These are phyloP conservation scores for Arachis hypogaea DNA, from an alignment of 306 rosid species.

Conservation along the genomic window DNA sequence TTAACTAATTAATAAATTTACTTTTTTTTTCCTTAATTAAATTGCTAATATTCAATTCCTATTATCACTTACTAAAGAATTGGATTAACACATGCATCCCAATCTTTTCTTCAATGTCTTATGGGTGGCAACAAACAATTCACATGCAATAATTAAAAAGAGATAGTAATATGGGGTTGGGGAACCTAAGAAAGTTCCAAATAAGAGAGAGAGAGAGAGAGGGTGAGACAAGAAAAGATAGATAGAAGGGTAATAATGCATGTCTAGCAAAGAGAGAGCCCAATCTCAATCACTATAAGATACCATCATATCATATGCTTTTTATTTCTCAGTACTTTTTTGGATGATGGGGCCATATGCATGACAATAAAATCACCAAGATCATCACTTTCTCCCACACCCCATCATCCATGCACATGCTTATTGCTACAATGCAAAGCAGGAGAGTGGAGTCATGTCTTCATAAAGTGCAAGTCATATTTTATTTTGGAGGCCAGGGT, in stretches of 20 bases:
- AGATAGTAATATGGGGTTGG: slow-evolving; percentile 3
- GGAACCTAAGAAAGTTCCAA: slow-evolving; percentile 43
- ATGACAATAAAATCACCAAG: slow-evolving; percentile 49
- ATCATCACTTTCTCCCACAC: slow-evolving; percentile 55
- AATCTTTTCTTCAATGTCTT: too few relatives aligned
- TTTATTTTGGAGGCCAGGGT: background rate
- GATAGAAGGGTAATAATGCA: slow-evolving; percentile 73
- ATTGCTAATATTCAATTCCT: too few relatives aligned
- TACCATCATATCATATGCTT: slow-evolving; percentile 58
- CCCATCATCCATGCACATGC: slow-evolving; percentile 89
- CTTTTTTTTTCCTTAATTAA: too few relatives aligned
- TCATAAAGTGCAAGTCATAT: slow-evolving; percentile 21
- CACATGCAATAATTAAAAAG: background rate
- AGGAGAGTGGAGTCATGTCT: slow-evolving; percentile 69
- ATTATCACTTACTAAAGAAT: too few relatives aligned
- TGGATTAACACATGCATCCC: too few relatives aligned
- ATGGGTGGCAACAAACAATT: background rate
- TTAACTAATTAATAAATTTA: too few relatives aligned
- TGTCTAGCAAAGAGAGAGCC: slow-evolving; percentile 74
- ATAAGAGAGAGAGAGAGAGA: slow-evolving; percentile 11
- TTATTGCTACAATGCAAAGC: slow-evolving; percentile 22
- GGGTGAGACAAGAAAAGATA: slow-evolving; percentile 75
- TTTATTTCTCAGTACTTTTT: slow-evolving; percentile 38
- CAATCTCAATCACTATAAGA: slow-evolving; percentile 71
- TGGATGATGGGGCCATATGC: slow-evolving; percentile 47